phyloP scores from a whole-genome alignment of 208 protist species.

The Crithidia thermophila region DNA sequence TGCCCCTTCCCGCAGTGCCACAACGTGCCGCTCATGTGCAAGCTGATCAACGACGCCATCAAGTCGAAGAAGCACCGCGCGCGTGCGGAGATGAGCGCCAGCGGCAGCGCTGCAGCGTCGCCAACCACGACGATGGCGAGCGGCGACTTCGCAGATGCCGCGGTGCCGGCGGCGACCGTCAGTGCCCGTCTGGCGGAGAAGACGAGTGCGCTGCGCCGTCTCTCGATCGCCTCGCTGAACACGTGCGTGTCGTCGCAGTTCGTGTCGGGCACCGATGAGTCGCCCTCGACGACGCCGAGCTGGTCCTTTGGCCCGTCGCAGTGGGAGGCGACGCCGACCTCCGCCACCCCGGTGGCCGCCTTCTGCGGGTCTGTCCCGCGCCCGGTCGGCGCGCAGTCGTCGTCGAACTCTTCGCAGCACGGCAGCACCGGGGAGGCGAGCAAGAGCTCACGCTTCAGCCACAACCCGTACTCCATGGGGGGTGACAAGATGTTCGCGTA shows the following conservation, averaged over 20 bases:
- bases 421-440: slow-evolving; percentile 18
- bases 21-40: slow-evolving; percentile 40
- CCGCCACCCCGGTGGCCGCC: slow-evolving; percentile 1
- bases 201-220: neutral
- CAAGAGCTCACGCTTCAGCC: slow-evolving; percentile 28
- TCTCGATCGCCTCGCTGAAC: slow-evolving; percentile 16
- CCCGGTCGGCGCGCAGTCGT: slow-evolving; percentile 12
- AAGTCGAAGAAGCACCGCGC: slow-evolving; percentile 20
- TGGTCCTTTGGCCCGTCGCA: slow-evolving; percentile 12
- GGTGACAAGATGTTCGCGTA: slow-evolving; percentile 25
- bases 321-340: slow-evolving; percentile 8
- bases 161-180: neutral
- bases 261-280: slow-evolving; percentile 18
- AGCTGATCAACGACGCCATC: slow-evolving; percentile 22
- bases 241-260: neutral
- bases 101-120: neutral
- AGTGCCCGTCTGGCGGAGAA: neutral
- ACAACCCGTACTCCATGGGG: slow-evolving; percentile 29
- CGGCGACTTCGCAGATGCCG: neutral
- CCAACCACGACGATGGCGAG: neutral
- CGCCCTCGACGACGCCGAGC: slow-evolving; percentile 12
- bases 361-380: neutral
- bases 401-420: slow-evolving; percentile 14
- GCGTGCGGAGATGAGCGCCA: no score
- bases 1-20: slow-evolving; percentile 42